These are phyloP conservation scores for Mortierella sp. DNA, from an alignment of 371 early-diverging fungal species.

Conservation along the genomic window DNA sequence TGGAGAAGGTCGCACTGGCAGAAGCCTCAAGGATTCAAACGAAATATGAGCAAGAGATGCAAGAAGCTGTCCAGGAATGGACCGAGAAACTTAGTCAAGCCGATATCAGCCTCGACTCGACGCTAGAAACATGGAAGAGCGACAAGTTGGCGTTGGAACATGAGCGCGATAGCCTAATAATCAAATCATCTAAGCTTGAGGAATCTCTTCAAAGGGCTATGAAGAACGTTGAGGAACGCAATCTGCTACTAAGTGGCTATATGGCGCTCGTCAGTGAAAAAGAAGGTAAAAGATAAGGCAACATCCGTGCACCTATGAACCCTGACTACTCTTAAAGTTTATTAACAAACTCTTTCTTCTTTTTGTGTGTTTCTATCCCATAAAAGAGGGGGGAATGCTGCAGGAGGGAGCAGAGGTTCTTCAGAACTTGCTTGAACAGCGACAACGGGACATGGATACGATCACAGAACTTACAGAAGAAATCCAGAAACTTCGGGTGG, in stretches of 20 bases:
- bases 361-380: not conserved
- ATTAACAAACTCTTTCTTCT: not conserved
- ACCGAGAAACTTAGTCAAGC: not conserved
- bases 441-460: not conserved
- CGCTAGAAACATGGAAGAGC: not conserved
- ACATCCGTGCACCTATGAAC: too few species aligned
- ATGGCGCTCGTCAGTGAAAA: constrained; percentile 19
- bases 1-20: constrained; percentile 12
- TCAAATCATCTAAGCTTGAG: constrained; percentile 1
- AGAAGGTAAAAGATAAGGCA: constrained; percentile 16
- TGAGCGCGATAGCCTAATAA: not conserved
- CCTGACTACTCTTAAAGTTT: too few species aligned
- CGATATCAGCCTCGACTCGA: not conserved
- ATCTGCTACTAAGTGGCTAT: constrained; percentile 13
- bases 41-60: constrained; percentile 9
- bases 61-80: constrained; percentile 7
- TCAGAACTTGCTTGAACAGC: constrained; percentile 4
- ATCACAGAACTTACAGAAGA: constrained; percentile 9
- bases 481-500: not conserved
- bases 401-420: not conserved
- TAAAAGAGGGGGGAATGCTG: constrained; percentile 14
- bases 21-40: constrained; percentile 9
- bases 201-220: not conserved
- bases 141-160: not conserved
- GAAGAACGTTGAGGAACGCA: constrained; percentile 12